Conservation (phyloP, 2,329 filamentous ascomycete genomes). For the Talaromyces amestolkiae region DNA sequence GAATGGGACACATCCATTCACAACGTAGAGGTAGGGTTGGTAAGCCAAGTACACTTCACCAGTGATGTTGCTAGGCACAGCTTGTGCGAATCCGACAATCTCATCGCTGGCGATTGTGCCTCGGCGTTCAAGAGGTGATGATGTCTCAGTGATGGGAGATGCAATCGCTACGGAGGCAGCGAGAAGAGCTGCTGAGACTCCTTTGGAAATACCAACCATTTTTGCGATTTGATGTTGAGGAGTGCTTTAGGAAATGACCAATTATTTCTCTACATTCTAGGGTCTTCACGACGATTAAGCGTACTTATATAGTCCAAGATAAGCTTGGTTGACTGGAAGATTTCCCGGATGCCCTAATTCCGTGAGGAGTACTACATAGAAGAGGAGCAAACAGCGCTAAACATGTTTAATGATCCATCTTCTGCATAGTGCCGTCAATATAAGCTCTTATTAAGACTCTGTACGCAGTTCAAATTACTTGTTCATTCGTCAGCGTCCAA, state of each 20-base stretch:
- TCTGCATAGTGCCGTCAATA: neutral
- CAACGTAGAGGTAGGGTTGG: slow-evolving; percentile 56
- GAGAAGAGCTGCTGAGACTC: neutral
- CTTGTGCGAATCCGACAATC: slow-evolving; percentile 55
- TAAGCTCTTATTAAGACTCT: neutral
- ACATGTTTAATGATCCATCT: neutral
- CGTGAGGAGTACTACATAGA: neutral
- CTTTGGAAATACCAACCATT: neutral
- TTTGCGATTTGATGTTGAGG: neutral
- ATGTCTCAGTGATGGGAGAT: neutral
- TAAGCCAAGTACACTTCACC: slow-evolving; percentile 56
- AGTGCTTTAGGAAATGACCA: neutral
- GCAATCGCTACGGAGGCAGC: neutral
- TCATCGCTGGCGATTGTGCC: slow-evolving; percentile 46
- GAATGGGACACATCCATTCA: slow-evolving; percentile 62
- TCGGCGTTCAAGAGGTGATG: slow-evolving; percentile 27
- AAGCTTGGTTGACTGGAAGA: neutral
- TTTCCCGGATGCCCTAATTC: neutral
- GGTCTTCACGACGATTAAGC: neutral
- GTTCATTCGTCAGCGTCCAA: neutral
- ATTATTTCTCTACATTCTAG: neutral
- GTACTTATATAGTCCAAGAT: neutral
- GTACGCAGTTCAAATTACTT: neutral
- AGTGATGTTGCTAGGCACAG: slow-evolving; percentile 48
- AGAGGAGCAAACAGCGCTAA: neutral